Conservation (phyloP, 768 basidiomycete species). For the Lentinula guzmanii region DNA sequence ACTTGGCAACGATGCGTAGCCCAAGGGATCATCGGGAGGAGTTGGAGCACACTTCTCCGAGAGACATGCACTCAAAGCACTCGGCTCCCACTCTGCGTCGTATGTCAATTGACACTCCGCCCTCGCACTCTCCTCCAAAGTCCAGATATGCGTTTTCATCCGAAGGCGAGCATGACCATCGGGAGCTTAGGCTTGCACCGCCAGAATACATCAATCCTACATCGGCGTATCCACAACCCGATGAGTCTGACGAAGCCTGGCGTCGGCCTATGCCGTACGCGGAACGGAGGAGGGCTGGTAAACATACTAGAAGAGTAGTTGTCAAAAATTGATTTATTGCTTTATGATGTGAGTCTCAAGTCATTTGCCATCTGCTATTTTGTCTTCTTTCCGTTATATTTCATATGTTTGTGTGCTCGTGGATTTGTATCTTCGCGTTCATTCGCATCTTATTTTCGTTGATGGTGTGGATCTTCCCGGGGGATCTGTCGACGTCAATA, state of each 20-base stretch:
- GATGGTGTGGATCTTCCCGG: neutral
- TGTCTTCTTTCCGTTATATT: neutral
- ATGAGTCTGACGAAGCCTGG: slow-evolving; percentile 68
- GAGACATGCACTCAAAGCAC: neutral
- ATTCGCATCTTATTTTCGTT: neutral
- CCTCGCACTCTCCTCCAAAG: neutral
- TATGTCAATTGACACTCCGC: neutral
- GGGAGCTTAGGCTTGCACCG: neutral
- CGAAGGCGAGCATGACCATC: neutral
- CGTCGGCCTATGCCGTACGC: slow-evolving; percentile 65
- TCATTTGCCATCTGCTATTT: neutral
- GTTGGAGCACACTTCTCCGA: neutral
- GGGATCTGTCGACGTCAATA: neutral
- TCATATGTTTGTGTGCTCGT: neutral
- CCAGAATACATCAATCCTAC: neutral
- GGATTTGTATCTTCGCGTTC: neutral
- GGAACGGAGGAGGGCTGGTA: slow-evolving; percentile 72
- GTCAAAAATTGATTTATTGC: slow-evolving; percentile 34
- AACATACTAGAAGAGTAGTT: slow-evolving; percentile 72
- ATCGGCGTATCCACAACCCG: slow-evolving; percentile 12
- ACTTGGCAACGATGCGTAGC: neutral
- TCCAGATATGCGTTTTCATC: neutral
- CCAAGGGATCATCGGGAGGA: neutral
- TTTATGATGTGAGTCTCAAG: neutral
- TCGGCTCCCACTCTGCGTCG: neutral